Percentiles rank a stretch among this genome's conserved stretches.
Evolutionary conservation across 148 eudicot species (phyloP).

Genomic region (Rhododendron ferrugineum): DNA sequence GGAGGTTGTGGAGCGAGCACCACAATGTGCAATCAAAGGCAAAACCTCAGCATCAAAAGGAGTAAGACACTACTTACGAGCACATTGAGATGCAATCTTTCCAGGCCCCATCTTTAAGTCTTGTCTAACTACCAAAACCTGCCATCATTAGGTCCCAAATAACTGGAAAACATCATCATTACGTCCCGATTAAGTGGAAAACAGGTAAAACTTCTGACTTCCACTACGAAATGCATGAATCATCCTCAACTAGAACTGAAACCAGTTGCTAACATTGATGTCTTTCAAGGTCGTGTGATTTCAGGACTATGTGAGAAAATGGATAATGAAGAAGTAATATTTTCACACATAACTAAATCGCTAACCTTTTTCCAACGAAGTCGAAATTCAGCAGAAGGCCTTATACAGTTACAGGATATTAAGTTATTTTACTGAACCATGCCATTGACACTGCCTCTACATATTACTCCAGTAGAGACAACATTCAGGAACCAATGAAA

Average conservation of each 20-base stretch:
- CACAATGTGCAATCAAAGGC: slow-evolving; percentile 1
- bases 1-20: not conserved
- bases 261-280: not conserved
- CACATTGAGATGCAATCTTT: slow-evolving; percentile 94
- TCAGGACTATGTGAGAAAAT: not conserved
- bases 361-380: not conserved
- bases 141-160: slow-evolving; percentile 9
- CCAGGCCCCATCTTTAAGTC: slow-evolving; percentile 94
- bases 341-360: too few relatives aligned
- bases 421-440: not conserved
- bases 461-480: not conserved
- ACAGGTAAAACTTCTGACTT: not conserved
- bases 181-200: not conserved
- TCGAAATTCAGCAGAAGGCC: not conserved
- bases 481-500: not conserved
- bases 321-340: not conserved
- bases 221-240: not conserved
- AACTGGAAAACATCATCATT: not conserved
- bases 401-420: not conserved
- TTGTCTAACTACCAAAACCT: slow-evolving; percentile 95
- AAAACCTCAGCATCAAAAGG: not conserved
- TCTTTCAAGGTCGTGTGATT: not conserved
- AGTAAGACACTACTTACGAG: slow-evolving; percentile 53
- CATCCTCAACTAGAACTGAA: not conserved
- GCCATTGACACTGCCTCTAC: not conserved